A percentile compares a stretch with the other conserved stretches of the same genome.
Conservation (phyloP, 148 eudicot genomes). For the Linanthus parryae region DNA sequence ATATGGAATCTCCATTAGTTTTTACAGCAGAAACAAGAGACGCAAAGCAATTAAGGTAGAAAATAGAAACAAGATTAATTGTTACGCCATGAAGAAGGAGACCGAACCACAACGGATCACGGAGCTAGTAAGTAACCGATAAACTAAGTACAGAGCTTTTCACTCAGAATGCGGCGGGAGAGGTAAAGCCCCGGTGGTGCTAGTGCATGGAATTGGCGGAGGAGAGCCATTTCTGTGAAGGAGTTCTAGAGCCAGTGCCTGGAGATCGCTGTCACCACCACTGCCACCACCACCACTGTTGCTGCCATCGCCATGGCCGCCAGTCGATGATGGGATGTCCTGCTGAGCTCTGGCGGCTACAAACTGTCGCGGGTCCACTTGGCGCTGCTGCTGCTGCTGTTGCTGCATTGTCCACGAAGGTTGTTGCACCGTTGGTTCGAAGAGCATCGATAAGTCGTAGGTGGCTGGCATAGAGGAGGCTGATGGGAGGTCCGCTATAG, state of each 20-base stretch:
- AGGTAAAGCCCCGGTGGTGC: conserved; percentile 9
- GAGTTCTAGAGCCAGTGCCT: conserved; percentile 45
- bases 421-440: conserved; percentile 35
- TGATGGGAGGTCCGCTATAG: conserved; percentile 49
- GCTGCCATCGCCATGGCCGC: background rate
- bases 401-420: conserved; percentile 28
- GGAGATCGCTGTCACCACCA: conserved; percentile 31
- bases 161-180: conserved; percentile 32
- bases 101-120: too few relatives aligned
- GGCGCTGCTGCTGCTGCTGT: conserved; percentile 14
- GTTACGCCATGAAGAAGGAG: too few relatives aligned
- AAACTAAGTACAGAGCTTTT: too few relatives aligned
- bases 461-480: conserved; percentile 24
- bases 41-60: too few relatives aligned
- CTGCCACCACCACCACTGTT: conserved; percentile 10
- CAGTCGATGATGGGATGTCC: too few relatives aligned
- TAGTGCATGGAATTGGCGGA: conserved; percentile 19
- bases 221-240: conserved; percentile 28
- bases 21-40: too few relatives aligned
- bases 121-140: too few relatives aligned
- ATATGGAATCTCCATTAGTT: too few relatives aligned
- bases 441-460: conserved; percentile 38
- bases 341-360: too few relatives aligned
- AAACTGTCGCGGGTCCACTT: conserved; percentile 27
- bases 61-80: too few relatives aligned